A percentile compares a stretch with the other conserved stretches of the same genome.
Evolutionary conservation across 192 early-diverging fungal genomes (phyloP).

Genomic region (Coemansia sp.): DNA sequence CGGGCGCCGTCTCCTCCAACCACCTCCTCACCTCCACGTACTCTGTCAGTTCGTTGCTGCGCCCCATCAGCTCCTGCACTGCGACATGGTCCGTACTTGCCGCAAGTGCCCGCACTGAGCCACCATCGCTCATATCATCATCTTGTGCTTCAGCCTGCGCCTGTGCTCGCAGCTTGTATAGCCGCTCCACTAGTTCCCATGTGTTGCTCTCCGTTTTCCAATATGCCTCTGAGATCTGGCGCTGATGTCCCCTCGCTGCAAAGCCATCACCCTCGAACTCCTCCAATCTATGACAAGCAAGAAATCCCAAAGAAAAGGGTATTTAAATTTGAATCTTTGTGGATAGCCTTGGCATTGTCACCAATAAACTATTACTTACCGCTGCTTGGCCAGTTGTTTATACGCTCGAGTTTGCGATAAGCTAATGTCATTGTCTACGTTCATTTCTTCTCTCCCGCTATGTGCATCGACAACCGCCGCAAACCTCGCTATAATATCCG

Average conservation of each 20-base stretch:
- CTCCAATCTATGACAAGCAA: constrained; percentile 16
- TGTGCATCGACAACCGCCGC: constrained; percentile 35
- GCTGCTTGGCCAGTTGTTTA: constrained; percentile 32
- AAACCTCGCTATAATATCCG: constrained; percentile 36
- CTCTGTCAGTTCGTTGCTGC: constrained; percentile 35
- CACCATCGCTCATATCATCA: constrained; percentile 12
- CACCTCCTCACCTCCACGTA: constrained; percentile 50
- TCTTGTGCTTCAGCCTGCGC: neutral
- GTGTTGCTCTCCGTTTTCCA: constrained; percentile 53
- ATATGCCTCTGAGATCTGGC: constrained; percentile 2
- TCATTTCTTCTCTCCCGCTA: neutral
- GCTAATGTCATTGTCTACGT: neutral
- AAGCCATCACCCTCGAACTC: neutral
- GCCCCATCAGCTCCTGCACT: constrained; percentile 44
- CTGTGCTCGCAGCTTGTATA: constrained; percentile 39
- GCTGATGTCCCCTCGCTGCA: neutral
- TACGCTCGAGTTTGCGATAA: constrained; percentile 23
- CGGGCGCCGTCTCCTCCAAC: constrained; percentile 53
- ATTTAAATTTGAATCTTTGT: neutral
- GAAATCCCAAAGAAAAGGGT: neutral
- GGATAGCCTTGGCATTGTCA: neutral
- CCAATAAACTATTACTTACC: constrained; percentile 25
- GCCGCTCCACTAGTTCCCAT: constrained; percentile 51
- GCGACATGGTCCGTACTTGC: constrained; percentile 31
- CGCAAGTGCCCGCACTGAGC: constrained; percentile 2